Conservation (phyloP, 1,139 yeast species). For the Blastobotrys capitulatus region DNA sequence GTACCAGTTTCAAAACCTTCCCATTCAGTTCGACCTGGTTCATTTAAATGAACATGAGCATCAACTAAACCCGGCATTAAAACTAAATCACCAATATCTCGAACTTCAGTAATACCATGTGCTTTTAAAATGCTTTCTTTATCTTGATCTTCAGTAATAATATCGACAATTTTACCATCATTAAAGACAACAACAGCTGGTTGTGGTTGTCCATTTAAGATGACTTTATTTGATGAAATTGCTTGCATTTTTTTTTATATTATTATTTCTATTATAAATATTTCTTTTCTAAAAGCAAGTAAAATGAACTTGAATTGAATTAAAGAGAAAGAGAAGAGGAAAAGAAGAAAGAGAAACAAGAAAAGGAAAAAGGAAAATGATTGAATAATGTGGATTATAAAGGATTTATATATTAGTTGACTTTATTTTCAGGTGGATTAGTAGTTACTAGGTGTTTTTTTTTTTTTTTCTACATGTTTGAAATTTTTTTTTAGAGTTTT, state of each 20-base stretch:
- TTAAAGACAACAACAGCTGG: conserved; percentile 71
- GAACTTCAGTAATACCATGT: conserved; percentile 34
- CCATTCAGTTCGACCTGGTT: conserved; percentile 95
- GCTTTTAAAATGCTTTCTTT: conserved; percentile 22
- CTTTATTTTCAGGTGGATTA: too few species aligned
- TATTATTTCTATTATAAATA: background rate
- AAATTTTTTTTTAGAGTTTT: too few species aligned
- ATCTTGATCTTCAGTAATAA: conserved; percentile 40
- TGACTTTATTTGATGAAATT: conserved; percentile 59
- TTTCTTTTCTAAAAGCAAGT: background rate
- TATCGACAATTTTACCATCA: conserved; percentile 60
- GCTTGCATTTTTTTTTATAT: conserved; percentile 34
- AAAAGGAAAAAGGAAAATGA: too few species aligned
- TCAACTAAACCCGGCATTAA: conserved; percentile 90
- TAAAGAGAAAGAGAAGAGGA: too few species aligned
- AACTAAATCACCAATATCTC: conserved; percentile 55
- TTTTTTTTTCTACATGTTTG: too few species aligned
- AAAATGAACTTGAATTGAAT: background rate
- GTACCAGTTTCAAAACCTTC: conserved; percentile 95
- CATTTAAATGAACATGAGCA: conserved; percentile 88
- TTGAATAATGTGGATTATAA: too few species aligned
- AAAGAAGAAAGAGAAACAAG: too few species aligned
- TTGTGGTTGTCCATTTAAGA: conserved; percentile 44
- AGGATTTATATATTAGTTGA: too few species aligned
- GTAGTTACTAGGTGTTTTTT: too few species aligned